These are phyloP conservation scores for Phanerochaete sordida DNA, from an alignment of 768 basidiomycete genomes.

Conservation along the genomic window DNA sequence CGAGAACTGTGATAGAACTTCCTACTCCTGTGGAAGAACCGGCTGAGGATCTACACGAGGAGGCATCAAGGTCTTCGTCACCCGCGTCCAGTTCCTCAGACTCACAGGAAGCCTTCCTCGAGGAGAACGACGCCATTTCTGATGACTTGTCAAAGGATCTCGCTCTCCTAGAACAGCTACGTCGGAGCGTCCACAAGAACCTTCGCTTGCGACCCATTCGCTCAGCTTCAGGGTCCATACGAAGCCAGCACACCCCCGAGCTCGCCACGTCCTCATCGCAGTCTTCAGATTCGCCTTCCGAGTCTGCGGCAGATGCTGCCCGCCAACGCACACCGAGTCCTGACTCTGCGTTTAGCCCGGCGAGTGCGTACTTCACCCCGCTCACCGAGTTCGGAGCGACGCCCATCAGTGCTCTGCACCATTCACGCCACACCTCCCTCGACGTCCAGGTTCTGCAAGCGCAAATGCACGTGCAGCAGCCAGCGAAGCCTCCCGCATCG, in stretches of 20 bases:
- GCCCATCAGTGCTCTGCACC: constrained; percentile 28
- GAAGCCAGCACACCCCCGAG: constrained; percentile 11
- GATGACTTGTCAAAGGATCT: constrained; percentile 71
- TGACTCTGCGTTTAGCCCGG: constrained; percentile 36
- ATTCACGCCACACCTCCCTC: constrained; percentile 19
- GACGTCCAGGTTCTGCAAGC: constrained; percentile 14
- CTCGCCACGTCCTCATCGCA: constrained; percentile 17
- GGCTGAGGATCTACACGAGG: constrained; percentile 25
- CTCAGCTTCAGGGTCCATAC: constrained; percentile 32
- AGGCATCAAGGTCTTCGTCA: constrained; percentile 26
- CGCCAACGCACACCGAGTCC: constrained; percentile 41
- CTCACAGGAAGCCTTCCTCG: constrained; percentile 23
- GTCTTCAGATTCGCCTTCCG: constrained; percentile 20
- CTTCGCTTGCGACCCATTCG: constrained; percentile 75
- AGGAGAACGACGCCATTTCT: constrained; percentile 24
- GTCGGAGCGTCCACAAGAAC: constrained; percentile 72
- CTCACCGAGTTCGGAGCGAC: constrained; percentile 32
- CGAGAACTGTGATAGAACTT: constrained; percentile 29
- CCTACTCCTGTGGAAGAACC: constrained; percentile 32
- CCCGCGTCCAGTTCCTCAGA: constrained; percentile 27
- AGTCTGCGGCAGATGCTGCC: constrained; percentile 27
- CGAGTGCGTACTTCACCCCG: constrained; percentile 51
- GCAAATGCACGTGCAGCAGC: constrained; percentile 20
- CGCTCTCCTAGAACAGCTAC: constrained; percentile 61
- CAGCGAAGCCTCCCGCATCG: neutral